Evolutionary conservation across 1,139 yeast species (phyloP), one percentile per base, ranked within the genome.

Genomic region (Lodderomyces margitis): DNA sequence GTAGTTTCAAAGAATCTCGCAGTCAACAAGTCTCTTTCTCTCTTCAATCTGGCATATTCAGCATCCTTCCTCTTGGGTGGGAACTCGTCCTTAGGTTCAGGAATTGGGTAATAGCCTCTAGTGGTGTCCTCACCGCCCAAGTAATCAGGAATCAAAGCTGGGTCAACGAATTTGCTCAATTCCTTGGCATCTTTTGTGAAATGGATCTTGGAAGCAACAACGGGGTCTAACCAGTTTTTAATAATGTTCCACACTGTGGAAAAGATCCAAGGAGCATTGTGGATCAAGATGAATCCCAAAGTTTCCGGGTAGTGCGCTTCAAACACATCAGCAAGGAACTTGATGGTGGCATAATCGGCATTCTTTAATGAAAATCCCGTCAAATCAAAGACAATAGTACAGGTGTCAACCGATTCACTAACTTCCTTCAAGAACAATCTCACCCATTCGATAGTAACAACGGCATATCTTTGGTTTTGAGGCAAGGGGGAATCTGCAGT

Each of bases 201-300:
- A 48, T 68, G 73, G 40, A 72, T 68, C 50, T 72, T 72, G 17
- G 71, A 59, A 1, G 75, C 70, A 46, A 70, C 75, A 35, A 64
- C 71, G 3, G 78, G 77, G 49, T 72, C 78, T 37, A 72, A 58
- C 76, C 76, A 72, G 43, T 60, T 58, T 50, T 69, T 70, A 42
- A 72, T 68, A 36, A 71, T 61, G 43, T 66, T 70, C 78, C 78
- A 72, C 16, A 71, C 70, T 6, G 75, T 67, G 20, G 68, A 64
- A 50, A 72, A 71, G 36, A 72, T 67, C 78, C 78, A 71, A n/a
- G 77, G 78, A 4, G 78, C 76, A 44, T 70, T 70, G 51, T 61
- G 70, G 45, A 72, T 66, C 38, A 69, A 59, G 27, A 72, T 61
- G 20, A 52, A 50, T 6, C 72, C 75, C 58, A 72, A 66, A 45